Percentiles rank a stretch among this genome's conserved stretches.
Conservation (phyloP, 495 filamentous ascomycete species). For the Tuber aestivum region DNA sequence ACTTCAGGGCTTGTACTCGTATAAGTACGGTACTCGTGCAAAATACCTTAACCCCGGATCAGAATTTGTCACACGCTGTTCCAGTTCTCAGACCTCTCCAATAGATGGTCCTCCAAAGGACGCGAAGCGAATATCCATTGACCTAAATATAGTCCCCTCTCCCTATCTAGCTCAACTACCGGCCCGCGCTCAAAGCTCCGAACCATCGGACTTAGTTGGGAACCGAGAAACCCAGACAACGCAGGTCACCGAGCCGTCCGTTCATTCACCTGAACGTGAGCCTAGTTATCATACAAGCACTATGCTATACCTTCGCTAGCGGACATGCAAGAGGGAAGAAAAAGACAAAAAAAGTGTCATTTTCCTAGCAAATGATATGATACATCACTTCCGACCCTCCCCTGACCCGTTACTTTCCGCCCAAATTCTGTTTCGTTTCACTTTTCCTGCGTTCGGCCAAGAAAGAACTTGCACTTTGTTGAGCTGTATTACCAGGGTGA, state of each 20-base stretch:
- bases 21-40: neutral
- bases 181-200: neutral
- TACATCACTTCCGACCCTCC: neutral
- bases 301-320: neutral
- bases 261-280: neutral
- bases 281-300: neutral
- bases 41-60: neutral
- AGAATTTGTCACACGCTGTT: neutral
- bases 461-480: slow-evolving; percentile 5
- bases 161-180: neutral
- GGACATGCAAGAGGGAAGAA: neutral
- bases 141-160: neutral
- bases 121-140: neutral
- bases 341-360: neutral
- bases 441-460: neutral
- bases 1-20: neutral
- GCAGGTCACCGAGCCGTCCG: neutral
- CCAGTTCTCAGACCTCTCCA: neutral
- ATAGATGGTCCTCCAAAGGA: neutral
- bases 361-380: slow-evolving; percentile 2
- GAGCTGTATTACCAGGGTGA: neutral
- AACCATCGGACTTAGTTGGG: neutral
- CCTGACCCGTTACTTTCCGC: neutral
- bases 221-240: neutral
- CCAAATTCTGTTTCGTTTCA: slow-evolving; percentile 1